Evolutionary conservation across 1,284 basidiomycete species (phyloP).

Genomic region (Apiotrichum sp.): DNA sequence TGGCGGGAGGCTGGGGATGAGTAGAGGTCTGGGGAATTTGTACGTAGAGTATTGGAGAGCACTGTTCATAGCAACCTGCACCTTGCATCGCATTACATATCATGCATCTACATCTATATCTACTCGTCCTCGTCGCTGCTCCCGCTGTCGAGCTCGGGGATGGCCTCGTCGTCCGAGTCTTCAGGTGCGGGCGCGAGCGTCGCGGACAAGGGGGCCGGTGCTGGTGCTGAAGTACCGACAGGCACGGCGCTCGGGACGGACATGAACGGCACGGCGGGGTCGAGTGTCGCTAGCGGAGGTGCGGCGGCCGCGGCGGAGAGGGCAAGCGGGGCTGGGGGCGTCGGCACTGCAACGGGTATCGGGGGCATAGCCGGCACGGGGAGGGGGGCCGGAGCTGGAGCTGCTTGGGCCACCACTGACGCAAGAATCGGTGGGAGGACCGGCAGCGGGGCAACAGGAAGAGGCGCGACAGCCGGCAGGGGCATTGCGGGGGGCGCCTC

Average conservation of each 20-base stretch:
- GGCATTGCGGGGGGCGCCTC: not conserved
- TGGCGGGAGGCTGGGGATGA: conserved; percentile 5
- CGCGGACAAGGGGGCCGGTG: not conserved
- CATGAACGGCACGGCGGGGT: conserved; percentile 13
- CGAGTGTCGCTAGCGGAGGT: not conserved
- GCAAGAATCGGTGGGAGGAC: no score
- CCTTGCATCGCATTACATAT: not conserved
- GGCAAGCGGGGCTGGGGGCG: not conserved
- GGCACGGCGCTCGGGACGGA: conserved; percentile 1
- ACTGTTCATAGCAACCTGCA: not conserved
- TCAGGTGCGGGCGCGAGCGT: not conserved
- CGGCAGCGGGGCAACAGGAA: no score
- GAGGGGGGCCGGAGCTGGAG: no score
- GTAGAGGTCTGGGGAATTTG: no score
- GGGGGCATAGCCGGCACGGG: not conserved
- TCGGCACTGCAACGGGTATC: not conserved
- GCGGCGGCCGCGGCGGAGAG: not conserved
- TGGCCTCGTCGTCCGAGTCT: conserved; percentile 51
- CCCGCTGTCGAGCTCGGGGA: conserved; percentile 50
- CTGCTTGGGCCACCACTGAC: no score
- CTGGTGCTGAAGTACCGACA: not conserved
- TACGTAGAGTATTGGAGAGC: not conserved
- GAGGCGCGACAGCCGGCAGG: no score
- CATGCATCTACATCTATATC: not conserved
- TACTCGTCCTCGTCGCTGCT: conserved; percentile 44